Percentiles rank a stretch among this genome's conserved stretches.
phyloP scores from a whole-genome alignment of 2,329 filamentous ascomycete genomes.

The Tricladium varicosporioides region DNA sequence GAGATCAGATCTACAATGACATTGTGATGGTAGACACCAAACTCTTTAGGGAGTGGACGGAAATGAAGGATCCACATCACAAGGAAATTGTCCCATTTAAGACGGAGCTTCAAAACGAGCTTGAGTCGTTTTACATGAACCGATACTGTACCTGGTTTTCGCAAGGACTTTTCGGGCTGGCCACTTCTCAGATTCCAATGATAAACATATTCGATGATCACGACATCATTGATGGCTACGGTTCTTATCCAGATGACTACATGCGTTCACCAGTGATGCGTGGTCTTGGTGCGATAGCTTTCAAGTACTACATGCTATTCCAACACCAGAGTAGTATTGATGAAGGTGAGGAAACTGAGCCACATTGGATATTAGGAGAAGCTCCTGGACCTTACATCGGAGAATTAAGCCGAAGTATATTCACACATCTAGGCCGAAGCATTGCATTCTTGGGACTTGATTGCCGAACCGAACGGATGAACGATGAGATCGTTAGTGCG shows the following conservation, averaged over 20 bases:
- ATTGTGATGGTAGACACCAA: slow-evolving; percentile 71
- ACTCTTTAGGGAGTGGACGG: slow-evolving; percentile 81
- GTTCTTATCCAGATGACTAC: slow-evolving; percentile 87
- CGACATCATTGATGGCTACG: slow-evolving; percentile 87
- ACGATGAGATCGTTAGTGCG: slow-evolving; percentile 75
- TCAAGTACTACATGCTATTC: slow-evolving; percentile 99
- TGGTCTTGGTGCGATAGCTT: slow-evolving; percentile 85
- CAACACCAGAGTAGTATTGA: slow-evolving; percentile 86
- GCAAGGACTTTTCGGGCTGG: slow-evolving; percentile 89
- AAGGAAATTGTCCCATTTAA: slow-evolving; percentile 81
- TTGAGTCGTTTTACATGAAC: slow-evolving; percentile 85
- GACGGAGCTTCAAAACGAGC: slow-evolving; percentile 77
- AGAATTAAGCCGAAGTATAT: slow-evolving; percentile 80
- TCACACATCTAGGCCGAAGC: slow-evolving; percentile 76
- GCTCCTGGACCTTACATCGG: slow-evolving; percentile 86
- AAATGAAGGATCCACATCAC: slow-evolving; percentile 73
- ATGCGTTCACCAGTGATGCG: slow-evolving; percentile 90
- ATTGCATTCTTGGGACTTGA: slow-evolving; percentile 85
- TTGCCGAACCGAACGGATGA: slow-evolving; percentile 84
- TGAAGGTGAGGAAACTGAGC: slow-evolving; percentile 80
- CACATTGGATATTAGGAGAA: slow-evolving; percentile 84
- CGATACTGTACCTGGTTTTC: slow-evolving; percentile 95
- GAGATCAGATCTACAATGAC: slow-evolving; percentile 97
- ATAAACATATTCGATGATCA: slow-evolving; percentile 98
- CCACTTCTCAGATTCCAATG: slow-evolving; percentile 94